phyloP scores from a whole-genome alignment of 257 asterid species.

The Scutellaria barbata region DNA sequence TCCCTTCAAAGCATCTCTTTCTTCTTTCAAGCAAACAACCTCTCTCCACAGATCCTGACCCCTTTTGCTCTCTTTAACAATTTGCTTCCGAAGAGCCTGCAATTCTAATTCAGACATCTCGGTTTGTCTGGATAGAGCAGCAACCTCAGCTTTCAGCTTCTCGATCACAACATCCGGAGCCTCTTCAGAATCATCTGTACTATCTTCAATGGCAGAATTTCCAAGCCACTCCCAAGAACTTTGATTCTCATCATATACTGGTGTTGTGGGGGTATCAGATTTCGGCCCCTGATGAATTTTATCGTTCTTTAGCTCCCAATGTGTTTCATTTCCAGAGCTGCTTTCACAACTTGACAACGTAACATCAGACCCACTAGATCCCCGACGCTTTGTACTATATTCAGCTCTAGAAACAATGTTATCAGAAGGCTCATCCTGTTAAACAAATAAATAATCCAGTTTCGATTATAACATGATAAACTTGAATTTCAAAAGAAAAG shows the following conservation, averaged over 20 bases:
- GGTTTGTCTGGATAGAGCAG: conserved; percentile 69
- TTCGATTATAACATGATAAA: no score
- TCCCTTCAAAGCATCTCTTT: conserved; percentile 64
- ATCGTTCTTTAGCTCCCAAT: conserved; percentile 51
- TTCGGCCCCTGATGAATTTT: conserved; percentile 31
- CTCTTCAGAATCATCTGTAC: conserved; percentile 60
- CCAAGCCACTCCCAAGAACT: conserved; percentile 78
- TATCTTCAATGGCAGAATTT: conserved; percentile 53
- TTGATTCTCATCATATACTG: conserved; percentile 39
- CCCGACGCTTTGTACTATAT: conserved; percentile 45
- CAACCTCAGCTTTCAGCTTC: conserved; percentile 65
- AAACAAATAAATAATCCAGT: not conserved
- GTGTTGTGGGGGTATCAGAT: conserved; percentile 40
- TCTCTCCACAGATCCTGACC: conserved; percentile 70
- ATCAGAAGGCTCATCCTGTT: conserved; percentile 48
- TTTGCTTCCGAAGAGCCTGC: conserved; percentile 89
- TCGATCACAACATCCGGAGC: conserved; percentile 50
- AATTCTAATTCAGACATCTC: conserved; percentile 81
- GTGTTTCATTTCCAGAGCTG: conserved; percentile 66
- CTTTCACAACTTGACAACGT: conserved; percentile 71
- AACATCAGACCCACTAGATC: conserved; percentile 73
- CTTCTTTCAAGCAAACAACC: conserved; percentile 62
- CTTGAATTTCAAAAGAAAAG: not conserved
- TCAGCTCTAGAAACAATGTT: conserved; percentile 40
- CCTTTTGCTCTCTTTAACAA: conserved; percentile 76